Base-by-base conservation (phyloP, 2,329 filamentous ascomycete species). In the Chaetomiaceae sp. region DNA sequence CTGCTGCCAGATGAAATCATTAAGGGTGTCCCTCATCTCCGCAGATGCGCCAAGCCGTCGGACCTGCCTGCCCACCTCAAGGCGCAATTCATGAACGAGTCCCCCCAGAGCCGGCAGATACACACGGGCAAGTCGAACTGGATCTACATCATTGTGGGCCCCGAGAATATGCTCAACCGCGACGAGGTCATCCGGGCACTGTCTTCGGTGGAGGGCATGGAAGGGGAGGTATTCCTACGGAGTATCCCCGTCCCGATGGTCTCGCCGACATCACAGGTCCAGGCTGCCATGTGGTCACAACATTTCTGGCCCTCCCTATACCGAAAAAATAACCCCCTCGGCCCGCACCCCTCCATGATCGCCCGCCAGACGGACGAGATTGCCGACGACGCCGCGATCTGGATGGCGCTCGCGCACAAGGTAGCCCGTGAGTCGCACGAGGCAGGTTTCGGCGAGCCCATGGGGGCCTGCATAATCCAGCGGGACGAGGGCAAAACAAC, bases 221-320 rank as follows among this genome's bases (percentile, higher is more conserved):
- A 78, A 52, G 71, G 75, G 45, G 73, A 77, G 43, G 72, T 82
- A 42, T 82, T 82, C 63, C 71, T 91, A 47, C 76, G 79, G 49
- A 78, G 76, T 51, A 81, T 89, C 51, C 80, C 83, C 0, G 85
- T 94, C 12, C 89, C 89, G 6, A 74, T 86, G 23, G 73, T 89
- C 40, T 79, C 88, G 22, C 89, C 89, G 2, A 90, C 85, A 5
- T 91, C 87, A 3, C 81, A 85, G 61, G 77, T 85, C 36, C 88
- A 92, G 68, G 88, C 89, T 8, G 81, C 80, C 23, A 74, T 82
- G 66, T 94, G 88, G 88, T 86, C 83, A 23, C 75, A 80, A 31
- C 78, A 85, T 61, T 92, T 89, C 68, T 95, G 89, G 89, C 89
- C 89, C 12, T 87, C 85, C 1, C 82, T 91, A 45, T 95, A 94